Conservation (phyloP, 768 basidiomycete species). For the Boletus subparvulus region DNA sequence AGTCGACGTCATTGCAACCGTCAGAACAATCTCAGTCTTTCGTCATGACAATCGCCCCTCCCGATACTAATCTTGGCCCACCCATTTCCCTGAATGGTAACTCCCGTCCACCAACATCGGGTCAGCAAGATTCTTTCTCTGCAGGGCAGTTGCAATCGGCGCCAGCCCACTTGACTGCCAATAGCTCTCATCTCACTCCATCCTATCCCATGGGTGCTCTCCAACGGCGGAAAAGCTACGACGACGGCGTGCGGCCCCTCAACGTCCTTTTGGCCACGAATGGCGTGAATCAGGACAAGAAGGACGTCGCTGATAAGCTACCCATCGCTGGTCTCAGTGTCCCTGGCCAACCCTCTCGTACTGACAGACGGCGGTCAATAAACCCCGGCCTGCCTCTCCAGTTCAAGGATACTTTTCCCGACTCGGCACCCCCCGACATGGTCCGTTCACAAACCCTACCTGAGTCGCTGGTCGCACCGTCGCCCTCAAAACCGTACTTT, state of each 20-base stretch:
- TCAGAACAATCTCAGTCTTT: conserved; percentile 37
- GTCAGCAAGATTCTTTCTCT: conserved; percentile 3
- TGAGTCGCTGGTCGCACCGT: conserved; percentile 25
- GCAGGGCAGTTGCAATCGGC: conserved; percentile 16
- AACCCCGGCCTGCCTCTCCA: conserved; percentile 49
- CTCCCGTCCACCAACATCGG: neutral
- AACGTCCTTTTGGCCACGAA: conserved; percentile 32
- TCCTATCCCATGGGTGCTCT: conserved; percentile 15
- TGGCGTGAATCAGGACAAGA: conserved; percentile 10
- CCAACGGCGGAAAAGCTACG: conserved; percentile 44
- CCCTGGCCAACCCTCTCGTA: conserved; percentile 34
- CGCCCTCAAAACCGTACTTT: conserved; percentile 16
- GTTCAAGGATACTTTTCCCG: conserved; percentile 8
- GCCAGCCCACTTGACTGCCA: conserved; percentile 7
- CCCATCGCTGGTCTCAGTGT: conserved; percentile 23
- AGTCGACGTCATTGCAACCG: conserved; percentile 15
- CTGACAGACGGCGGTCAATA: conserved; percentile 53
- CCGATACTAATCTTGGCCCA: conserved; percentile 19
- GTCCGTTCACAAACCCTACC: conserved; percentile 32
- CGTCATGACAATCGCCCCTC: conserved; percentile 45
- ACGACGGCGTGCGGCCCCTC: conserved; percentile 43
- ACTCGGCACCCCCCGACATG: conserved; percentile 27
- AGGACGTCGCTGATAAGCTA: conserved; percentile 6
- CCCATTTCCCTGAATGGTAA: conserved; percentile 6
- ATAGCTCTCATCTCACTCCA: conserved; percentile 23